Base-by-base conservation (phyloP, 2,329 filamentous ascomycete species). In the Epichloe uncinata region DNA sequence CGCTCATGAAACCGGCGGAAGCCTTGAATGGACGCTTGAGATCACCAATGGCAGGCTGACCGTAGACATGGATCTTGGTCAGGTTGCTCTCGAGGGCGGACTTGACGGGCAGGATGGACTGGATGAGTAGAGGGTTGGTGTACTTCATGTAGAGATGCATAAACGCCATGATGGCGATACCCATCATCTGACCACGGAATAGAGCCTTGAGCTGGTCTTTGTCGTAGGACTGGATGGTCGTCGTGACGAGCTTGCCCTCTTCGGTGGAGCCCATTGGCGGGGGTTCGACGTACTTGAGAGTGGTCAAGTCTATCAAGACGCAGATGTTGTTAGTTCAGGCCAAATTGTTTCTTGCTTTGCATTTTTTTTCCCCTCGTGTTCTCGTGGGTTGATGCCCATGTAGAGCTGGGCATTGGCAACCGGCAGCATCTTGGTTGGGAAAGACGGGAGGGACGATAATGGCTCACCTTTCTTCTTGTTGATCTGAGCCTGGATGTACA, bases 121-220 rank as follows among this genome's bases (percentile, higher is more conserved):
- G 93, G 74, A 98, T 95, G 63, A 96, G 76, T 47, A 98, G 86
- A 41, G 93, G 93, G 82, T 97, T 98, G 74, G 90, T 97, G 84
- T 97, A 98, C 70, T 96, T 90, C 78, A 98, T 86, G 82, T 97
- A 98, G 54, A 98, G 58, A 74, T 98, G 93, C 91, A 98, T 97
- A 64, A 96, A 87, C 54, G 71, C 82, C 91, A 98, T 97, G 90
- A 98, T 98, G 68, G 79, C 90, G 52, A 98, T 77, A 53, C 93
- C 93, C 87, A 95, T 97, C 62, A 94, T 73, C 74, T 97, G 91
- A 56, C 84, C 79, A 70, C 93, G 93, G 78, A 91, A 87, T 57
- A 88, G 78, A 56, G 79, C 75, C 72, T 85, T 85, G 65, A 97
- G 78, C 74, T 97, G 91, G 61, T 78, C 73, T 62, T 82, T 76